Percentiles rank a stretch among this genome's conserved stretches.
Evolutionary conservation across 768 basidiomycete species (phyloP).

Genomic region (Jaapia argillacea): DNA sequence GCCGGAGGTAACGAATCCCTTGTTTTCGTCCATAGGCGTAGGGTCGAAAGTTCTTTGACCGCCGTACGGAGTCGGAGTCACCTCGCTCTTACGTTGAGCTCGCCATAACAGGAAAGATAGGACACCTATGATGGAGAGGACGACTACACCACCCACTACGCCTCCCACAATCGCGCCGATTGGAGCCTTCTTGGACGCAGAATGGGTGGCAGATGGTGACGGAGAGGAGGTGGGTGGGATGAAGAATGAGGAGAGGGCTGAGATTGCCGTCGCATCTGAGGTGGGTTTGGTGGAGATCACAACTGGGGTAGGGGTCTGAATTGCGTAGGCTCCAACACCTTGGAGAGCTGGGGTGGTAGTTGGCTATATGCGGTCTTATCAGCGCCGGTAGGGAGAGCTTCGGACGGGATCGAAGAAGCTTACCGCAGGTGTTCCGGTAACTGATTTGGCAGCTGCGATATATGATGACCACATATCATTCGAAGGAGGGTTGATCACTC

Average conservation of each 20-base stretch:
- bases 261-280: conserved; percentile 2
- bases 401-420: no score
- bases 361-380: no score
- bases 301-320: conserved; percentile 3
- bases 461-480: conserved; percentile 3
- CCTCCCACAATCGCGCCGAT: conserved; percentile 6
- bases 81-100: no score
- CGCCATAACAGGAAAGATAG: conserved; percentile 4
- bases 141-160: conserved; percentile 6
- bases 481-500: conserved; percentile 10
- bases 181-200: neutral
- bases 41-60: no score
- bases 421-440: neutral
- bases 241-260: conserved; percentile 1
- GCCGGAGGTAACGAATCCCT: no score
- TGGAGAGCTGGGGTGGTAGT: neutral
- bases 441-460: conserved; percentile 5
- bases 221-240: conserved; percentile 2
- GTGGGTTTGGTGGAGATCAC: conserved; percentile 7
- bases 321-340: neutral
- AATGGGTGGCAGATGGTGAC: neutral
- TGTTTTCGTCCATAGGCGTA: no score
- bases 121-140: conserved; percentile 2
- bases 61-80: no score
- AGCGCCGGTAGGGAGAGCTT: no score